Conservation (phyloP, 345 rosid species). For the Microthlaspi erraticum region DNA sequence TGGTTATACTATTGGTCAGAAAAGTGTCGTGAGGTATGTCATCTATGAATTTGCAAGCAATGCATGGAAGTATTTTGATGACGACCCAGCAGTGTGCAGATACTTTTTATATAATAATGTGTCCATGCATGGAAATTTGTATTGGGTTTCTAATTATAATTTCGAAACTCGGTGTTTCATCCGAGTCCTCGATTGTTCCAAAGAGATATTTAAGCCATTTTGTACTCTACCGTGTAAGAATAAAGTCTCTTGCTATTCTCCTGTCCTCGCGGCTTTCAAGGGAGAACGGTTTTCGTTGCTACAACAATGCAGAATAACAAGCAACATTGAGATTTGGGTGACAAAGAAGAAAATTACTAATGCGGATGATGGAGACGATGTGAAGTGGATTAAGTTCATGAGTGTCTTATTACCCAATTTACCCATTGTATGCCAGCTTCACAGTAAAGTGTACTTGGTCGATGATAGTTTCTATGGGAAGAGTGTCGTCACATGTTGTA, state of each 20-base stretch:
- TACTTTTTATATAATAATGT: neutral
- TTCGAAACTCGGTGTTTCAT: neutral
- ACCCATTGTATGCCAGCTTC: no score
- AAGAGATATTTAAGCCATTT: neutral
- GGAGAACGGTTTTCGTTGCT: no score
- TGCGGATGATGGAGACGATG: neutral
- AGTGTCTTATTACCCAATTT: neutral
- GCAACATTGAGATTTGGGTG: neutral
- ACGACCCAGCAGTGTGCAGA: no score
- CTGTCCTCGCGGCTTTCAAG: no score
- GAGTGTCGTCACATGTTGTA: no score
- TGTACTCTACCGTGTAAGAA: neutral
- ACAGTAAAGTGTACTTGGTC: no score
- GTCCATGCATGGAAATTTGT: neutral
- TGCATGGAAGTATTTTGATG: no score
- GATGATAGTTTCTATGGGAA: no score
- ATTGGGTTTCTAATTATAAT: neutral
- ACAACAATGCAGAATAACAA: neutral
- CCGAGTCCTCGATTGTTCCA: neutral
- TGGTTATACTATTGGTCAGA: no score
- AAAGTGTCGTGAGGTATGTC: neutral
- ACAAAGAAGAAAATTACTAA: neutral
- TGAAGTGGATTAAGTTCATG: neutral
- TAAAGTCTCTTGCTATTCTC: no score
- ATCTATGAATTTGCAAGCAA: neutral